These are phyloP conservation scores for Cinchona pubescens DNA, from an alignment of 257 asterid species.

Conservation along the genomic window DNA sequence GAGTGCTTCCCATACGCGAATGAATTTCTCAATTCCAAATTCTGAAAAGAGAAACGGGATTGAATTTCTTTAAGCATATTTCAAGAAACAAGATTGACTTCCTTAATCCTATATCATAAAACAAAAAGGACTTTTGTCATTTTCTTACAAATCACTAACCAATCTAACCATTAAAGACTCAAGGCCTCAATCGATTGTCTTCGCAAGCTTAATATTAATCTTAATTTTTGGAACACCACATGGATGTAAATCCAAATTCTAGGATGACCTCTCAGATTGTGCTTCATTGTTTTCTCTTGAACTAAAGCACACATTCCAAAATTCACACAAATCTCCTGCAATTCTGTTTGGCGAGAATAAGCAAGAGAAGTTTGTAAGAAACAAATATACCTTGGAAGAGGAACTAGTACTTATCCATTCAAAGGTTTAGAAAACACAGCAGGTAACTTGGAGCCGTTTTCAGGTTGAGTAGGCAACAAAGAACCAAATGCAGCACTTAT, in stretches of 20 bases:
- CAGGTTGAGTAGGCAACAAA: conserved; percentile 47
- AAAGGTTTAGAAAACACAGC: conserved; percentile 53
- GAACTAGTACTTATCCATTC: conserved; percentile 59
- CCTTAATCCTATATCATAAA: background rate
- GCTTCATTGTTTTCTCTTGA: background rate
- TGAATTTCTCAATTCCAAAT: background rate
- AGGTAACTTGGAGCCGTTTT: conserved; percentile 45
- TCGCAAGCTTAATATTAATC: background rate
- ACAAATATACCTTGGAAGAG: conserved; percentile 51
- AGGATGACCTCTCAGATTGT: background rate
- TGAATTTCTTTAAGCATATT: background rate
- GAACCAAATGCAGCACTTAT: conserved; percentile 79
- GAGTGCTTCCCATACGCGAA: background rate
- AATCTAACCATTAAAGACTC: background rate
- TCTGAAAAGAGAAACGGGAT: background rate
- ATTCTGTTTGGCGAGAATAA: background rate
- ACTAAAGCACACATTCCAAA: background rate
- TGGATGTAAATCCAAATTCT: background rate
- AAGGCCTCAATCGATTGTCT: background rate
- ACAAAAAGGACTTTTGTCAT: background rate
- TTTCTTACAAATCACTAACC: background rate
- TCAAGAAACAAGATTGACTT: background rate
- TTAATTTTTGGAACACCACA: background rate
- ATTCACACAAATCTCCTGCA: background rate
- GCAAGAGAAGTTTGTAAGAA: background rate